Conservation (phyloP, 2,329 filamentous ascomycete genomes). For the Colletotrichum gloeosporioides region DNA sequence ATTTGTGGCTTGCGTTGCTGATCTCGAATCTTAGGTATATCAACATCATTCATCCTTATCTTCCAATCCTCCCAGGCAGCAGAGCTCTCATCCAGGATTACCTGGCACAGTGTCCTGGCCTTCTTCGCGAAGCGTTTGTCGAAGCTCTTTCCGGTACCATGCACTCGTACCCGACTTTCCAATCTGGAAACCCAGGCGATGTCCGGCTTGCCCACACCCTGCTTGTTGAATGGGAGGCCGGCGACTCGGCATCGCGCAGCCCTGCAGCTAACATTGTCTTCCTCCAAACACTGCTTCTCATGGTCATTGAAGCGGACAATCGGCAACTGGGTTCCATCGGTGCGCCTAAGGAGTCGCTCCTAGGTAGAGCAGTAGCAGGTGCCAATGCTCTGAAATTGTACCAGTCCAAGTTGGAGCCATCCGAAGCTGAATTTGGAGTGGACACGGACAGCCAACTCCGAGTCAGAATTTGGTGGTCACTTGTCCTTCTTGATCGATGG, state of each 20-base stretch:
- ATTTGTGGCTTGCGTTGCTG: background rate
- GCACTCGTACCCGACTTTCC: constrained; percentile 49
- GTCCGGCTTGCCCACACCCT: constrained; percentile 51
- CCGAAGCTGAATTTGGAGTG: constrained; percentile 52
- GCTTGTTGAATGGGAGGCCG: constrained; percentile 58
- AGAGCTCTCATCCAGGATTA: constrained; percentile 61
- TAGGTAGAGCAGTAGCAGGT: constrained; percentile 70
- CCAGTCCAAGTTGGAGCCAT: constrained; percentile 37
- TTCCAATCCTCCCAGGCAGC: constrained; percentile 68
- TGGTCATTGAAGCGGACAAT: constrained; percentile 70
- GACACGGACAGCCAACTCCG: constrained; percentile 69
- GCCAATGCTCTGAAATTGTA: constrained; percentile 71
- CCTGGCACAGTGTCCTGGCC: constrained; percentile 59
- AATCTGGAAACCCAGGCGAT: constrained; percentile 44
- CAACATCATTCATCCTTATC: constrained; percentile 67
- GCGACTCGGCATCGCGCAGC: constrained; percentile 39
- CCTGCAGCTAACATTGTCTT: constrained; percentile 58
- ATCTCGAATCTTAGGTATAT: constrained; percentile 57
- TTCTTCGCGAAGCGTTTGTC: constrained; percentile 68
- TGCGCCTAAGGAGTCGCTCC: constrained; percentile 57
- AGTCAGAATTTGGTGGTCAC: constrained; percentile 73
- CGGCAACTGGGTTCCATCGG: constrained; percentile 48
- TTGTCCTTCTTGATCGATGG: constrained; percentile 76
- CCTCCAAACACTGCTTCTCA: constrained; percentile 70
- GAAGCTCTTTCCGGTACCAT: constrained; percentile 67